phyloP scores from a whole-genome alignment of 371 early-diverging fungal species.

The Lichtheimia ramosa region DNA sequence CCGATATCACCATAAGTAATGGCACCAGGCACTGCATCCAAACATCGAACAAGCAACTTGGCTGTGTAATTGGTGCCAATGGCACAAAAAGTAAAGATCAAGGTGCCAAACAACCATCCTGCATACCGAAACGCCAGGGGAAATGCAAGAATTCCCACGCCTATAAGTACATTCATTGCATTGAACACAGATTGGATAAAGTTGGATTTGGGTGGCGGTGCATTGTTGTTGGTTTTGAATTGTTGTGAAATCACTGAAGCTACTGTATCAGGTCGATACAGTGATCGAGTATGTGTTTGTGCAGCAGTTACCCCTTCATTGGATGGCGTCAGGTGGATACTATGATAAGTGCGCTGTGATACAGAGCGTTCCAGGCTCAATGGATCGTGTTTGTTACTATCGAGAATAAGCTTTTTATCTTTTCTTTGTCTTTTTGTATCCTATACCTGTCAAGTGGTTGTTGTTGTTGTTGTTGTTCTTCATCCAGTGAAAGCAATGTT shows the following conservation, averaged over 20 bases:
- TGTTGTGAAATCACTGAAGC: conserved; percentile 15
- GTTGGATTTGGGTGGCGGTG: conserved; percentile 10
- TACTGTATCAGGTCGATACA: conserved; percentile 15
- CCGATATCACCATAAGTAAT: conserved; percentile 66
- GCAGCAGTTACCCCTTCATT: no score
- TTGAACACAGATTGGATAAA: conserved; percentile 49
- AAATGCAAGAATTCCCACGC: conserved; percentile 50
- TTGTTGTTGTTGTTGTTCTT: not conserved
- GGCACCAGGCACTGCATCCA: conserved; percentile 22
- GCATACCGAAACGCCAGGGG: conserved; percentile 30
- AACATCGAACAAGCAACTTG: conserved; percentile 42
- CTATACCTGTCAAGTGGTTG: not conserved
- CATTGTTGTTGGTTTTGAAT: not conserved
- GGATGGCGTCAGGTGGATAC: no score
- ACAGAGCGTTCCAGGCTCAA: not conserved
- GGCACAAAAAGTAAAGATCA: conserved; percentile 46
- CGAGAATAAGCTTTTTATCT: not conserved
- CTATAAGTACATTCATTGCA: conserved; percentile 59
- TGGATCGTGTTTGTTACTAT: not conserved
- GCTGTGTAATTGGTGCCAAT: conserved; percentile 56
- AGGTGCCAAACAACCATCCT: conserved; percentile 56
- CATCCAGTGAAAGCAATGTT: not conserved
- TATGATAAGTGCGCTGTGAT: conserved; percentile 4
- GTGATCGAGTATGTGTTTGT: not conserved
- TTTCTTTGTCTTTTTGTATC: not conserved